Evolutionary conservation across 306 rosid species (phyloP).

Genomic region (Cicer yamashitae): DNA sequence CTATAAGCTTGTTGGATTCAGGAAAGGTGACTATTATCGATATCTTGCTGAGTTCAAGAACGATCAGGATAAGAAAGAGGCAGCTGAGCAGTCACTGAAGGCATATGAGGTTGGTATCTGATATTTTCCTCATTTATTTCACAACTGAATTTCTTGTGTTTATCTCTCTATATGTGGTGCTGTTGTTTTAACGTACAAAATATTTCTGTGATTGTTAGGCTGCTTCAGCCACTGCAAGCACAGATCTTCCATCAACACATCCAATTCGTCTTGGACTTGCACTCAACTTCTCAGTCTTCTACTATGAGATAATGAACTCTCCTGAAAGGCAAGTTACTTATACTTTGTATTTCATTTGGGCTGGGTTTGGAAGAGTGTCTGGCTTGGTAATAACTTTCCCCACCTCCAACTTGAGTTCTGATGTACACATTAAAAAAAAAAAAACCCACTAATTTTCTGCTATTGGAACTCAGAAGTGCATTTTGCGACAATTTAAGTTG

Average conservation of each 20-base stretch:
- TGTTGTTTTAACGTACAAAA: constrained; percentile 35
- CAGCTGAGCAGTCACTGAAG: constrained; percentile 66
- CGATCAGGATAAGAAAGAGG: constrained; percentile 67
- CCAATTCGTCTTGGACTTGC: constrained; percentile 98
- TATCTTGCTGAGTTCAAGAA: constrained; percentile 77
- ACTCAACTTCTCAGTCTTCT: constrained; percentile 93
- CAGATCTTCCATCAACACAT: constrained; percentile 91
- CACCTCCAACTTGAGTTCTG: no score
- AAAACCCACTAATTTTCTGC: no score
- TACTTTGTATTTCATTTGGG: neutral
- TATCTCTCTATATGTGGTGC: neutral
- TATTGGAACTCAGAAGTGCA: no score
- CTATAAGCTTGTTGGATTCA: constrained; percentile 43
- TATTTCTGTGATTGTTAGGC: constrained; percentile 53
- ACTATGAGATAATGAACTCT: constrained; percentile 94
- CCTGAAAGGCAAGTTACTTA: constrained; percentile 70
- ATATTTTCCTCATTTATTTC: constrained; percentile 16
- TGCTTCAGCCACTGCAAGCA: constrained; percentile 79
- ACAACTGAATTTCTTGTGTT: neutral
- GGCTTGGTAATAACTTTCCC: neutral
- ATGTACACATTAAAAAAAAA: no score
- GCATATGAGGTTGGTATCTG: constrained; percentile 70
- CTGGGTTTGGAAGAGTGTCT: neutral
- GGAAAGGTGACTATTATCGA: constrained; percentile 78
- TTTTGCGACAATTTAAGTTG: no score